Base-by-base conservation (phyloP, 1,284 basidiomycete species). In the Malassezia psittaci region DNA sequence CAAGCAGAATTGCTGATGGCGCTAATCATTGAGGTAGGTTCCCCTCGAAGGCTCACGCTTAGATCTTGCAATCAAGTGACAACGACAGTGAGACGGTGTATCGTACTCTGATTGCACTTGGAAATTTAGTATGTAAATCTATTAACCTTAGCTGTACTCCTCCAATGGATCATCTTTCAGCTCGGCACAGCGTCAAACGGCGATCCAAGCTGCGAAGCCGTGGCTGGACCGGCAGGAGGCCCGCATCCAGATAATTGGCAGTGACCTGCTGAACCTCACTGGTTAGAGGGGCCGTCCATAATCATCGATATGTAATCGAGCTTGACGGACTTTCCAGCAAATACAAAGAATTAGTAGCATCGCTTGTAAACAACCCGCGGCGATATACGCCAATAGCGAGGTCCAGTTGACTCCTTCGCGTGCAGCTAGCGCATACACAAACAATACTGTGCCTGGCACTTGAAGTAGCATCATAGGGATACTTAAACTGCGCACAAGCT, bases 391-490 rank as follows among this genome's bases (percentile, higher is more conserved):
- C 18, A 69, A 59, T 6, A 66, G 60, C 32, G 66, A 69, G 6
- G 64, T 66, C 68, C 61, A 61, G 42, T 57, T 56, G 36, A 52
- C 63, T 6, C 72, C 74, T 12, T 72, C 71, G 50, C 66, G 67
- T 18, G 68, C 55, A 3, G 71, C 64, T 9, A 75, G 58, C 59
- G 86, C 88, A 38, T 86, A 73, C 12, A 90, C 86, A 82, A 98
- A 96, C 37, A 90, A 75, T 18, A 89, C 79, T 0, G 87, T 86
- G 2, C 93, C 93, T 0, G 93, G 93, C 7, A 85, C 89, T 76
- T 98, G 91, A 19, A 98, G 85, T 43, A 82, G 78, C 93, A 98
- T 96, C 82, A 89, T 94, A 1, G 85, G 85, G 61, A 96, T 86
- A 65, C 86, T 90, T 19, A 96, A 79, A 1, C 90, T 89, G 10